Base-by-base conservation (phyloP, 768 basidiomycete genomes). In the Lentinus tigrinus region DNA sequence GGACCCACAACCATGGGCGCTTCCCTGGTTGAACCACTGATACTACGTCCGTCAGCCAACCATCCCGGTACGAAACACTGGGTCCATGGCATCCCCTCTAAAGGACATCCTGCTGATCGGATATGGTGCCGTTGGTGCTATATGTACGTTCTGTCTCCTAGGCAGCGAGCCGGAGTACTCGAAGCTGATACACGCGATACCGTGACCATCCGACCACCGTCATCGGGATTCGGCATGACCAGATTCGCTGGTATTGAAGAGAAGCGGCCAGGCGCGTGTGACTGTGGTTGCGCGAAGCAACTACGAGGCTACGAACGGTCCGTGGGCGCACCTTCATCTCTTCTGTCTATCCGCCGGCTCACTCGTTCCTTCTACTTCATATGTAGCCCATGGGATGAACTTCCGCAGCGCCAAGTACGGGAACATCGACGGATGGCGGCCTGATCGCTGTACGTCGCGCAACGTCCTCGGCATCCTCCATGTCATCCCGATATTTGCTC, bases 231-330 rank as follows among this genome's bases (percentile, higher is more conserved):
- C 31, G 23, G 38, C 2, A 3, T 57, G 4, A 39, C 37, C 52
- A 88, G 85, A 85, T 65, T 78, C 85, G 1, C 74, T 80, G 50
- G 76, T 87, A 52, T 72, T 88, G 21, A 75, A 83, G 59, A 73
- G 80, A 57, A 82, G 84, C 63, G 81, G 84, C 11, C 73, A 79
- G 28, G 87, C 81, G 1, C 77, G 81, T 24, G 84, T 93, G 9
- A 91, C 90, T 1, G 85, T 77, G 17, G 86, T 92, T 1, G 90
- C 89, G 2, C 72, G 90, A 54, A 84, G 88, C 50, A 89, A 90
- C 58, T 88, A 82, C 66, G 78, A 84, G 13, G 71, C 75, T 2
- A 77, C 85, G 13, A 74, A 77, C n/a, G 73, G 84, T 83, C 10
- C 8, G 43, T 56, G 23, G 54, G 23, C 11, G 34, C 17, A 9